Evolutionary conservation across 2,329 filamentous ascomycete species (phyloP), one percentile per base, ranked within the genome.

Genomic region (Ceratocystis ficicola): DNA sequence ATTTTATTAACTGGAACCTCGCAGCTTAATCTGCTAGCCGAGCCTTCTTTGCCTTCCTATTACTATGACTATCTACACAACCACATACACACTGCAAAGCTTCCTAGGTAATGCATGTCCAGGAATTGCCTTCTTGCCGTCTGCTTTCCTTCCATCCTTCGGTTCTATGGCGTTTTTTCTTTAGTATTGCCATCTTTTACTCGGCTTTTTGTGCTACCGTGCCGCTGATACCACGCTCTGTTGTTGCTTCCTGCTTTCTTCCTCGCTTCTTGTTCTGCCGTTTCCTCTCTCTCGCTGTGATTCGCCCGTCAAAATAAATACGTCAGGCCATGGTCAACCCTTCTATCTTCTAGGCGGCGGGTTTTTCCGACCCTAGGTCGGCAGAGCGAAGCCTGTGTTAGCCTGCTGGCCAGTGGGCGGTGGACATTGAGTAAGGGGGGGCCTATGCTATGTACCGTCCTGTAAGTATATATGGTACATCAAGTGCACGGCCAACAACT

Each of bases 271-370:
- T 17, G 17, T 20, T 59, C 17, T 32, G 55, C 28, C 48, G 48
- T 28, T 36, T 59, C 55, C 55, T 44, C 61, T 50, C 61, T 30
- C 10, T 32, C 63, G 52, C 57, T n/a, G 60, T 64, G 64, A 65
- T 60, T 65, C 36, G 41, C 52, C 63, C 59, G 48, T 64, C 55
- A 32, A 17, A n/a, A n/a, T 30, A 17, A n/a, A n/a, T 30, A 59
- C 8, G 30, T 25, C 55, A 59, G 28, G 55, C 28, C 28, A 59
- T n/a, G 55, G 55, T 30, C 55, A 59, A 20, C 68, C 36, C 68
- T 67, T 67, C 36, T 52, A 60, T 41, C 64, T 65, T 44, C 64
- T 65, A 46, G 69, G 66, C 68, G 68, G 68, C 68, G 69, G 70
- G 68, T 70, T 68, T 70, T 69, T 68, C 68, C 68, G 44, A 62